Conservation (phyloP, 1,284 basidiomycete genomes). For the Anthracocystis walkeri region DNA sequence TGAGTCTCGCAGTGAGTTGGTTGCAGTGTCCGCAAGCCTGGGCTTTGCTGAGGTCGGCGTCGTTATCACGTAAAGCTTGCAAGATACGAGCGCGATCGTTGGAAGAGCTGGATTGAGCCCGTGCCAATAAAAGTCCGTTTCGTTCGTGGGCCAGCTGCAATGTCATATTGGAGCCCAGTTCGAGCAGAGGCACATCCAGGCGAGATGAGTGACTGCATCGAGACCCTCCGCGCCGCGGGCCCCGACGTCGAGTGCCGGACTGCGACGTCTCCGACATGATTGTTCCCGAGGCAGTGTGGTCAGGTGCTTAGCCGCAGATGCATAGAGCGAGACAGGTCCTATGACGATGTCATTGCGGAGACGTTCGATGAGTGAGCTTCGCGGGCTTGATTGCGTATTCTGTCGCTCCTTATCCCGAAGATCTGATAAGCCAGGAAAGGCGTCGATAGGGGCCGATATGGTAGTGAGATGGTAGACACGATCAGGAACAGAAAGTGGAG, state of each 20-base stretch:
- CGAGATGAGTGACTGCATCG: constrained; percentile 36
- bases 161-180: constrained; percentile 39
- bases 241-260: constrained; percentile 1
- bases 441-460: background rate
- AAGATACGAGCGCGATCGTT: constrained; percentile 19
- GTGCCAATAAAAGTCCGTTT: constrained; percentile 18
- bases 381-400: background rate
- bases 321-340: background rate
- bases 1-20: constrained; percentile 37
- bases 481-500: background rate
- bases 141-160: constrained; percentile 34
- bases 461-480: background rate
- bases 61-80: constrained; percentile 1
- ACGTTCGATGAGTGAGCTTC: background rate
- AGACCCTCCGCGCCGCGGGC: constrained; percentile 14
- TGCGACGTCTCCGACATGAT: background rate
- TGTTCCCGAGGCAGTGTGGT: background rate
- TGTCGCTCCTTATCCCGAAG: background rate
- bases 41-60: constrained; percentile 32
- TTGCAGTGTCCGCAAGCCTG: constrained; percentile 40
- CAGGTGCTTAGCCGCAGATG: background rate
- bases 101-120: constrained; percentile 1
- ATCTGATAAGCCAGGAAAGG: background rate
- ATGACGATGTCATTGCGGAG: constrained; percentile 3
- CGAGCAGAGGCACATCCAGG: constrained; percentile 22